Evolutionary conservation across 202 grass and related monocot genomes (phyloP).

Genomic region (Setaria viridis): DNA sequence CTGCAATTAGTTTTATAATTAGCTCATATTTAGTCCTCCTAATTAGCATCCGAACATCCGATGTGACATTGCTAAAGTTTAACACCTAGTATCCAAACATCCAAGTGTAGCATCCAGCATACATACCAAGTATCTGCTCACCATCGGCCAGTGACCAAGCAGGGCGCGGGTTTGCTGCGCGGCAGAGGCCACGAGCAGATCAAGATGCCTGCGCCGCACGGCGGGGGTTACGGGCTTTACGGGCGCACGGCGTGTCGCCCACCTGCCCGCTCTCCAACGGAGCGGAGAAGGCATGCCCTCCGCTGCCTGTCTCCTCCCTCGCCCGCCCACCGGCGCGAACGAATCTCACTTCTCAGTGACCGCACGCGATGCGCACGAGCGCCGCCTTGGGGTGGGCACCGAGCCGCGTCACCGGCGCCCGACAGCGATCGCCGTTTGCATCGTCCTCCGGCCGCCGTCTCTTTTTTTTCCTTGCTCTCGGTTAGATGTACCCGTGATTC

Average conservation of each 20-base stretch:
- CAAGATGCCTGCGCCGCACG: background rate
- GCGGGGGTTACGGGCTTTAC: background rate
- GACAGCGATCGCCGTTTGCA: constrained; percentile 14
- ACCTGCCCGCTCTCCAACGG: background rate
- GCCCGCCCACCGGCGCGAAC: background rate
- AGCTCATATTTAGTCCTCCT: too few relatives aligned
- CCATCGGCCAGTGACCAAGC: background rate
- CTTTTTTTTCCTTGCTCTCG: too few relatives aligned
- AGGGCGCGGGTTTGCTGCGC: background rate
- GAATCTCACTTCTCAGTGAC: constrained; percentile 20
- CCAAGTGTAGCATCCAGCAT: background rate
- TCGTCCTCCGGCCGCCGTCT: background rate
- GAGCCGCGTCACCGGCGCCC: background rate
- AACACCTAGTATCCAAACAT: too few relatives aligned
- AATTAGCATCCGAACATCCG: too few relatives aligned
- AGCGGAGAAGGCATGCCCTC: constrained; percentile 29
- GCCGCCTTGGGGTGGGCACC: background rate
- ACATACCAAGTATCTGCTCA: background rate
- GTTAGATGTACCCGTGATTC: background rate
- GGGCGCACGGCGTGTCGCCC: background rate
- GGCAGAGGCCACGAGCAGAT: background rate
- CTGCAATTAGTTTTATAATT: too few relatives aligned
- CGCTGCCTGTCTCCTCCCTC: background rate
- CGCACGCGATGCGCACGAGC: background rate
- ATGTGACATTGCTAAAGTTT: too few relatives aligned